Evolutionary conservation across 1,284 basidiomycete species (phyloP).

Genomic region (Heterobasidion parviporum): DNA sequence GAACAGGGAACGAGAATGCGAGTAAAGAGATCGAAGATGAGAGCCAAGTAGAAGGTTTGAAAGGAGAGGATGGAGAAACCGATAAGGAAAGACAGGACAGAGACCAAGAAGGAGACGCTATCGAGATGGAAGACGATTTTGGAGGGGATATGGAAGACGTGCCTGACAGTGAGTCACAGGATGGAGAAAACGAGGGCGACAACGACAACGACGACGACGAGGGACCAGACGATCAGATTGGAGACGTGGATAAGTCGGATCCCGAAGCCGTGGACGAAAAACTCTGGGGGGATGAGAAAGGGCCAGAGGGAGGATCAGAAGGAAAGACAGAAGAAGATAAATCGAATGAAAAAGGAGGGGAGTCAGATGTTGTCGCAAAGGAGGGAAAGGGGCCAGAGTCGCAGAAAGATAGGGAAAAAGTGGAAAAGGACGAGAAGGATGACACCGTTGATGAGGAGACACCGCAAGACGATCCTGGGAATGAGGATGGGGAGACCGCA

Average conservation of each 20-base stretch:
- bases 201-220: slow-evolving; percentile 50
- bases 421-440: slow-evolving; percentile 25
- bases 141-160: slow-evolving; percentile 85
- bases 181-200: slow-evolving; percentile 42
- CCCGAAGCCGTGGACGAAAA: slow-evolving; percentile 91
- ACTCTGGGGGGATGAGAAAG: slow-evolving; percentile 83
- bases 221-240: slow-evolving; percentile 76
- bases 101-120: slow-evolving; percentile 59
- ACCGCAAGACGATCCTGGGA: slow-evolving; percentile 10
- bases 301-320: slow-evolving; percentile 40
- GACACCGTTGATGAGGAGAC: neutral
- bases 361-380: slow-evolving; percentile 74
- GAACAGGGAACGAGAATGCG: slow-evolving; percentile 78
- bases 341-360: slow-evolving; percentile 35
- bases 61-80: slow-evolving; percentile 58
- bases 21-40: slow-evolving; percentile 94
- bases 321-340: slow-evolving; percentile 49
- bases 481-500: slow-evolving; percentile 14
- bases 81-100: slow-evolving; percentile 44
- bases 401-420: slow-evolving; percentile 23
- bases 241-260: slow-evolving; percentile 82
- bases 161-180: slow-evolving; percentile 39
- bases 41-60: slow-evolving; percentile 91
- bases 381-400: slow-evolving; percentile 46
- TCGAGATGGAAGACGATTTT: slow-evolving; percentile 73